phyloP scores from a whole-genome alignment of 2,329 filamentous ascomycete species.

The Calonectria pauciramosa region DNA sequence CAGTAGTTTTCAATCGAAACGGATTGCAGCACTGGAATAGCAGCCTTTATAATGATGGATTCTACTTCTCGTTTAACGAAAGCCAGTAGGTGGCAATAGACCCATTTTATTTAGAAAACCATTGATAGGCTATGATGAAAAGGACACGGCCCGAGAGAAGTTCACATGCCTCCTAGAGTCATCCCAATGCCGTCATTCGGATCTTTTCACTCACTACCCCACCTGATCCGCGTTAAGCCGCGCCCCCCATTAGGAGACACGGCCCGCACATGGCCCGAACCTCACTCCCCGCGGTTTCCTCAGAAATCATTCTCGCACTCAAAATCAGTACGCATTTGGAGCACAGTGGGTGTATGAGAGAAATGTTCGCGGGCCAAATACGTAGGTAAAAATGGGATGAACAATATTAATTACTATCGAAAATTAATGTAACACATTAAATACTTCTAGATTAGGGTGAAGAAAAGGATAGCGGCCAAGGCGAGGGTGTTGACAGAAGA shows the following conservation, averaged over 20 bases:
- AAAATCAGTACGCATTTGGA: too few species aligned
- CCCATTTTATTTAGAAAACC: not conserved
- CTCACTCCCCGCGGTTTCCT: too few species aligned
- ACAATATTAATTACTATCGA: not conserved
- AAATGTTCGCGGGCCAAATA: not conserved
- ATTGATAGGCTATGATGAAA: not conserved
- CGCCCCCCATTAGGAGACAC: not conserved
- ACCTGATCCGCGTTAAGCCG: not conserved
- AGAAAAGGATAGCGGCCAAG: not conserved
- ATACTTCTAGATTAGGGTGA: not conserved
- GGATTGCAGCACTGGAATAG: not conserved
- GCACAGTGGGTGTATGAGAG: not conserved
- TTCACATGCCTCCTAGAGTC: not conserved
- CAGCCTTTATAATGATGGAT: not conserved
- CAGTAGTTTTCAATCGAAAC: not conserved
- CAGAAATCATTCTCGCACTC: too few species aligned
- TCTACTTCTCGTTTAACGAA: not conserved
- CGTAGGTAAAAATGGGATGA: not conserved
- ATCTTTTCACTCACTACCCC: not conserved
- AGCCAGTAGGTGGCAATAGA: not conserved
- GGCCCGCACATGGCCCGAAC: not conserved
- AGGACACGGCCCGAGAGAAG: not conserved
- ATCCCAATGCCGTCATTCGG: not conserved
- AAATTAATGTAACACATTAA: not conserved
- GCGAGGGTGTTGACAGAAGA: not conserved